These are phyloP conservation scores for Raphanus hybrid DNA, from an alignment of 441 rosid genomes.

Conservation along the genomic window DNA sequence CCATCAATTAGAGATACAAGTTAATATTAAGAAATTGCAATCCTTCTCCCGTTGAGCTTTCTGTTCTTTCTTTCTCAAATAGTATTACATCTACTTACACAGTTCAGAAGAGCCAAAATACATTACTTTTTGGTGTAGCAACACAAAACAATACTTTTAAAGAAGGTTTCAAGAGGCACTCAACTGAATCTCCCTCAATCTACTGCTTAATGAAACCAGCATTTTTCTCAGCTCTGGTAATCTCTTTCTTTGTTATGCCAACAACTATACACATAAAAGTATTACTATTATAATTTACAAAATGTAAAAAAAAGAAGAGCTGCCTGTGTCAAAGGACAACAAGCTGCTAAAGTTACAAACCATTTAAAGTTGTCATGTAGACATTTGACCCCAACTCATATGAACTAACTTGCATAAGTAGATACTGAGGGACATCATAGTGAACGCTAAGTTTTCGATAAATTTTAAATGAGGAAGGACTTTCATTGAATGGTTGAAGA, in stretches of 20 bases:
- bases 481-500: constrained; percentile 24
- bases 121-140: neutral
- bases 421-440: constrained; percentile 2
- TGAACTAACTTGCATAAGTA: neutral
- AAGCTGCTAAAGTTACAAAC: neutral
- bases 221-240: no score
- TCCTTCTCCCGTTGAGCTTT: no score
- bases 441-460: constrained; percentile 4
- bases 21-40: no score
- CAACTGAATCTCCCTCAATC: no score
- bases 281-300: neutral
- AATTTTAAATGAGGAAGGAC: constrained; percentile 14
- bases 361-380: neutral
- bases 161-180: neutral
- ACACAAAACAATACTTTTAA: neutral
- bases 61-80: no score
- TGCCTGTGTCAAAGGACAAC: neutral
- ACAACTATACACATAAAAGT: neutral
- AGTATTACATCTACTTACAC: neutral
- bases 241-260: no score
- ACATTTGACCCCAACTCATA: constrained; percentile 12
- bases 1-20: no score
- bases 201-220: no score
- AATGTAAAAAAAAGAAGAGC: neutral
- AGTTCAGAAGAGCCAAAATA: neutral